Evolutionary conservation across 768 basidiomycete species (phyloP).

Genomic region (Lactarius trivialis): DNA sequence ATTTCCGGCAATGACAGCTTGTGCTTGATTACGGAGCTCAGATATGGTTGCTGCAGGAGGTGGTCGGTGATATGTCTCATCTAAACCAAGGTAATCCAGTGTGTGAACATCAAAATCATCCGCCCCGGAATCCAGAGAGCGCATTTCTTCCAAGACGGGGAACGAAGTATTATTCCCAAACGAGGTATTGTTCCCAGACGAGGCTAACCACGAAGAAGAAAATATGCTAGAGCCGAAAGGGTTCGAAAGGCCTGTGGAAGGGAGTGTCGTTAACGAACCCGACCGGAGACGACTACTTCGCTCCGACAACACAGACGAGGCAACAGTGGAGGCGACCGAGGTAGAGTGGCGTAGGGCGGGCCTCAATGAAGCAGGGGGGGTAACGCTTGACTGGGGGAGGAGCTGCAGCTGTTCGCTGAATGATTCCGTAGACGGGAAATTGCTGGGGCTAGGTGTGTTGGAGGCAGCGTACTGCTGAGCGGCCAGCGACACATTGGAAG

Average conservation of each 20-base stretch:
- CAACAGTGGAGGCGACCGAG: conserved; percentile 53
- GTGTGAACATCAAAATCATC: conserved; percentile 93
- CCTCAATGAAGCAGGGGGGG: conserved; percentile 43
- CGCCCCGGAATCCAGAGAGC: conserved; percentile 69
- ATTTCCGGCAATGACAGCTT: conserved; percentile 83
- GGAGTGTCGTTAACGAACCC: conserved; percentile 84
- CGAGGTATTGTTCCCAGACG: conserved; percentile 47
- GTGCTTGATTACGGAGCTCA: conserved; percentile 83
- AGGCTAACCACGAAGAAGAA: conserved; percentile 81
- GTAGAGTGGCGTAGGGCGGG: conserved; percentile 74
- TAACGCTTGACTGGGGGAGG: conserved; percentile 35
- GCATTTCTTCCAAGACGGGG: conserved; percentile 70
- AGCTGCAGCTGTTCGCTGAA: conserved; percentile 41
- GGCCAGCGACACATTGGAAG: conserved; percentile 88
- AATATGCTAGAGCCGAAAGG: conserved; percentile 88
- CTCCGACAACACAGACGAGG: conserved; percentile 47
- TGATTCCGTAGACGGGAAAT: conserved; percentile 42
- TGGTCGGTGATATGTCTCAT: conserved; percentile 58
- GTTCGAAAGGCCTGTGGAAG: conserved; percentile 61
- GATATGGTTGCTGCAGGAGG: conserved; percentile 85
- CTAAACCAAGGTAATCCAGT: conserved; percentile 92
- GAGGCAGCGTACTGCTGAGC: conserved; percentile 75
- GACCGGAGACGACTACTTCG: conserved; percentile 83
- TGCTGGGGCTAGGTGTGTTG: conserved; percentile 45
- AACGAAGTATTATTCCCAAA: conserved; percentile 42